A percentile compares a stretch with the other conserved stretches of the same genome.
These are phyloP conservation scores for Ceriops zippeliana DNA, from an alignment of 345 rosid genomes.

Conservation along the genomic window DNA sequence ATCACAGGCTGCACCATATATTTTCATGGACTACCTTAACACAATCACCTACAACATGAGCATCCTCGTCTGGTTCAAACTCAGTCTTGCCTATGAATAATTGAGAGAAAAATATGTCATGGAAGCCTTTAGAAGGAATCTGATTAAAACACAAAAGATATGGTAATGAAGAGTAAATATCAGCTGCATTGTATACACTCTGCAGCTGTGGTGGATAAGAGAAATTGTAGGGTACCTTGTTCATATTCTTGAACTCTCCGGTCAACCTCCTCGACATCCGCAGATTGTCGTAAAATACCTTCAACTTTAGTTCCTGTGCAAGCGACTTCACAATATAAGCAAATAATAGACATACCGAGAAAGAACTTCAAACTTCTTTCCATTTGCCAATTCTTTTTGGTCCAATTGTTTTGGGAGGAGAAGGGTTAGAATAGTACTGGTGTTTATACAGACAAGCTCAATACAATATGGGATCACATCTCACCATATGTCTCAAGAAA, in stretches of 20 bases:
- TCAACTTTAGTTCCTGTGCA: conserved; percentile 72
- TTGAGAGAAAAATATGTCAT: conserved; percentile 8
- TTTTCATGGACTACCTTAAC: conserved; percentile 59
- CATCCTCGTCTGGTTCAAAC: conserved; percentile 84
- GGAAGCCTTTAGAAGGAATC: conserved; percentile 1
- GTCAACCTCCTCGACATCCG: conserved; percentile 98
- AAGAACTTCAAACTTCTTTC: too few species aligned
- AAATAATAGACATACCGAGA: too few species aligned
- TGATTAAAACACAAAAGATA: conserved; percentile 10
- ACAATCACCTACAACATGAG: conserved; percentile 98
- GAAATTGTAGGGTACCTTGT: conserved; percentile 53
- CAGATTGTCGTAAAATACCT: conserved; percentile 89
- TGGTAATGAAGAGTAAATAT: neutral
- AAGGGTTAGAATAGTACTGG: too few species aligned
- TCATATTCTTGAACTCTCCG: conserved; percentile 92
- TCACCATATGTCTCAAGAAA: conserved; percentile 90
- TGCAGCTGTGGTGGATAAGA: neutral
- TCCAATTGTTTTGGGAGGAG: too few species aligned
- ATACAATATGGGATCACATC: conserved; percentile 24
- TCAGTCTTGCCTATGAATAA: conserved; percentile 68
- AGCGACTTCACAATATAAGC: conserved; percentile 18
- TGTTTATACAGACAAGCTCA: conserved; percentile 7
- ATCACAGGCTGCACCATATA: conserved; percentile 16
- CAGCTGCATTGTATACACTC: neutral
- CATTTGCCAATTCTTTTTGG: too few species aligned